Base-by-base conservation (phyloP, 2,329 filamentous ascomycete genomes). In the Biscogniauxia mediterranea region DNA sequence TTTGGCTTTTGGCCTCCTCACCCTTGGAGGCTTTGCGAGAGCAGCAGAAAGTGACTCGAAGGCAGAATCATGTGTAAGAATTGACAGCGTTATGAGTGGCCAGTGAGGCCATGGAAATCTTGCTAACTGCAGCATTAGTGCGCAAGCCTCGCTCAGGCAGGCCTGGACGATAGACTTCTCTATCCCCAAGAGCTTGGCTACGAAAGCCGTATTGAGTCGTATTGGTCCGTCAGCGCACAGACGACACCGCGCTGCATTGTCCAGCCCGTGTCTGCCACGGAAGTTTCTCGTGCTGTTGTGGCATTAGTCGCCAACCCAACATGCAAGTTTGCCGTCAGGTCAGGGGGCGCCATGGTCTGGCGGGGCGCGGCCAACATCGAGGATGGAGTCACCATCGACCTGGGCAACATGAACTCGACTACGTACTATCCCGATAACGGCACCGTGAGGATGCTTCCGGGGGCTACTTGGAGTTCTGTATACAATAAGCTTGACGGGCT, bases 381-480 rank as follows among this genome's bases (percentile, higher is more conserved):
- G 69, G 70, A 11, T 57, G 28, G 28, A 32, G 28, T 32, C 28
- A 32, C 28, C 11, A 32, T 32, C 28, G 28, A 32, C 7, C 28
- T 32, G 11, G 28, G 28, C 28, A 32, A 67, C 42, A 70, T 75
- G 70, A 75, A 75, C 49, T 15, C 62, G 13, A 75, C 71, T 0
- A 71, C 70, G 0, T 76, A 75, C 51, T 58, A 76, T 25, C n/a
- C 56, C 0, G 57, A 65, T 1, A 69, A 56, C 0, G 70, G 70
- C 13, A 66, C 75, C 20, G 75, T 72, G 2, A 69, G 64, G 3
- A 70, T 77, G 5, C 66, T 70, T 9, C 69, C 70, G 7, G 71
- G 72, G 8, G 63, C 67, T n/a, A 61, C 62, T 28, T 74, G 71
- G 71, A 65, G 63, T 7, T 61, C 57, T 19, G 69, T 73, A 8